Evolutionary conservation across 2,329 filamentous ascomycete species (phyloP), one percentile per base, ranked within the genome.

Genomic region (Onygenales sp.): DNA sequence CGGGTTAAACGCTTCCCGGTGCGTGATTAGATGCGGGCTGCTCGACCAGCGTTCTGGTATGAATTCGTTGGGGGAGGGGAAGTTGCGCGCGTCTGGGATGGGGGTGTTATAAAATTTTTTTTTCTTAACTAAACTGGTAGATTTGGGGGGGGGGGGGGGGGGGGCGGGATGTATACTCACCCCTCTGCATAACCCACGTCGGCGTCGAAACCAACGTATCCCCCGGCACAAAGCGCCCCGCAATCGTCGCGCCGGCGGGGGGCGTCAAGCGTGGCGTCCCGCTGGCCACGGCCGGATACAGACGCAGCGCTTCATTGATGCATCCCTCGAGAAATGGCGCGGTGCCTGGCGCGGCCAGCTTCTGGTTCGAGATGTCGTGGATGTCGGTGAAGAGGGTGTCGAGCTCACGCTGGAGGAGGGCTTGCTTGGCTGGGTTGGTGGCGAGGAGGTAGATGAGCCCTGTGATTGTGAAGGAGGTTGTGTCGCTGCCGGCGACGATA

Each of bases 201-300:
- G 57, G 56, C 2, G 57, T 52, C 13, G 49, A 57, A 5, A 62
- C 64, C 44, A 60, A 60, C n/a, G 55, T 60, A 46, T 63, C 51
- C 4, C 65, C 66, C 2, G 66, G 66, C 32, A 69, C 63, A 49
- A 55, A 58, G 14, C 57, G 55, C 39, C 63, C 65, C 21, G 65
- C 66, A 14, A 69, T 54, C 21, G 32, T 44, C 7, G 61, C 62
- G 5, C 61, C 62, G 49, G 64, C 62, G 2, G 63, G 63, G 0
- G 70, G 70, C 6, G 70, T 73, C 27, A 65, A 60, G 13, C 70
- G 68, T 13, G 59, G 58, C 9, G 56, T 57, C 11, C 64, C 65
- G 6, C 59, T 61, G 13, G 66, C 49, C 0, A 68, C 14, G 0
- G 67, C 57, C 0, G 70, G 69, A 21, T 67, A 65, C 6, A 73